Conservation (phyloP, 106 monocot species). For the Allium sativum region DNA sequence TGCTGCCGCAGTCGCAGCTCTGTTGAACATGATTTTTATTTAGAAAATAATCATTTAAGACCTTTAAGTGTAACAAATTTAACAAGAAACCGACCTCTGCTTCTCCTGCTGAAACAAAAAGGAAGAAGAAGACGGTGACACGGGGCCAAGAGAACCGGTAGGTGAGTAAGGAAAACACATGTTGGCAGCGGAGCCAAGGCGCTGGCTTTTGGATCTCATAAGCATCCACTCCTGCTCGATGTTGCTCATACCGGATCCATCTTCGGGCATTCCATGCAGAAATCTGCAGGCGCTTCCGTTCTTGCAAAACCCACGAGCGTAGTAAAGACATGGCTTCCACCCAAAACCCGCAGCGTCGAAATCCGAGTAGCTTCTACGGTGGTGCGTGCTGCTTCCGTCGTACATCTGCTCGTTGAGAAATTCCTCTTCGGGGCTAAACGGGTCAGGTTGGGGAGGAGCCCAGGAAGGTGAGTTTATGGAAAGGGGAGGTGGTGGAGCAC, state of each 20-base stretch:
- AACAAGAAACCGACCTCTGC: slow-evolving; percentile 26
- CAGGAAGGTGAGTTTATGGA: background rate
- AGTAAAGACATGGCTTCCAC: slow-evolving; percentile 88
- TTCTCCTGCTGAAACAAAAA: slow-evolving; percentile 32
- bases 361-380: slow-evolving; percentile 20
- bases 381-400: slow-evolving; percentile 54
- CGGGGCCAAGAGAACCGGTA: background rate
- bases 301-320: slow-evolving; percentile 84
- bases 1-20: slow-evolving; percentile 38
- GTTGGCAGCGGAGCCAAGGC: slow-evolving; percentile 21
- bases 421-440: slow-evolving; percentile 3
- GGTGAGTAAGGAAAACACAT: slow-evolving; percentile 56
- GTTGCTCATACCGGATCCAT: background rate
- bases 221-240: slow-evolving; percentile 32
- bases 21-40: background rate
- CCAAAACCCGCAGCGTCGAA: slow-evolving; percentile 32
- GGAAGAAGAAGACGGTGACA: background rate
- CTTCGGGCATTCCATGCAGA: slow-evolving; percentile 36
- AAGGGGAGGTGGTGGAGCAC: too few species aligned
- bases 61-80: too few species aligned
- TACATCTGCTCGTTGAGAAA: slow-evolving; percentile 26
- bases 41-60: too few species aligned
- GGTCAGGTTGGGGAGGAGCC: slow-evolving; percentile 44
- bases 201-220: slow-evolving; percentile 48
- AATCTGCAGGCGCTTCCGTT: slow-evolving; percentile 83